Conservation (phyloP, 1,284 basidiomycete genomes). For the Moesziomyces aphidis region DNA sequence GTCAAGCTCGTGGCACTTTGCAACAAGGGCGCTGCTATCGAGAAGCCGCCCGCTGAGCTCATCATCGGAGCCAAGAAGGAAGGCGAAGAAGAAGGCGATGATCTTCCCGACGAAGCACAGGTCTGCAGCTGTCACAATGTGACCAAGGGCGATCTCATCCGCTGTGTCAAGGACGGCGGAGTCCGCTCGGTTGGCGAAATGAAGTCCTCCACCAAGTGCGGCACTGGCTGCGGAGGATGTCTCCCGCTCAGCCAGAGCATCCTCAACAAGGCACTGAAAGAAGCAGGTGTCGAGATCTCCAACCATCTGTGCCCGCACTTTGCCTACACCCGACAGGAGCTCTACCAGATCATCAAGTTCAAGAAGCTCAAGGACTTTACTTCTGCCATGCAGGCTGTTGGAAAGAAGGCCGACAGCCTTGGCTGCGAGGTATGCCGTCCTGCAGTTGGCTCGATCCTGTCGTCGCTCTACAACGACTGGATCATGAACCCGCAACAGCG, state of each 20-base stretch:
- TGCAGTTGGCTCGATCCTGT: constrained; percentile 77
- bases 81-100: constrained; percentile 75
- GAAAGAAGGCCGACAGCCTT: constrained; percentile 72
- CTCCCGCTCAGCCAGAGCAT: constrained; percentile 73
- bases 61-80: constrained; percentile 74
- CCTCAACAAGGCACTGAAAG: constrained; percentile 78
- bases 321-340: constrained; percentile 76
- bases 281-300: constrained; percentile 75
- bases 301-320: constrained; percentile 80
- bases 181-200: constrained; percentile 73
- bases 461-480: constrained; percentile 78
- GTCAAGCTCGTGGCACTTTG: constrained; percentile 78
- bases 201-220: constrained; percentile 78
- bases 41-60: constrained; percentile 76
- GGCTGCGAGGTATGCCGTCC: constrained; percentile 83
- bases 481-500: constrained; percentile 77
- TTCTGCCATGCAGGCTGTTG: constrained; percentile 73
- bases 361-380: constrained; percentile 75
- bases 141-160: constrained; percentile 74
- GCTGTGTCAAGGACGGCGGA: constrained; percentile 73
- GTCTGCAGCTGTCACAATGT: constrained; percentile 81
- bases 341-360: constrained; percentile 78
- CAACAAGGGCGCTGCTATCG: constrained; percentile 79
- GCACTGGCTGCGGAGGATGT: constrained; percentile 80
- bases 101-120: constrained; percentile 79